Evolutionary conservation across 768 basidiomycete genomes (phyloP).

Genomic region (Panus rudis): DNA sequence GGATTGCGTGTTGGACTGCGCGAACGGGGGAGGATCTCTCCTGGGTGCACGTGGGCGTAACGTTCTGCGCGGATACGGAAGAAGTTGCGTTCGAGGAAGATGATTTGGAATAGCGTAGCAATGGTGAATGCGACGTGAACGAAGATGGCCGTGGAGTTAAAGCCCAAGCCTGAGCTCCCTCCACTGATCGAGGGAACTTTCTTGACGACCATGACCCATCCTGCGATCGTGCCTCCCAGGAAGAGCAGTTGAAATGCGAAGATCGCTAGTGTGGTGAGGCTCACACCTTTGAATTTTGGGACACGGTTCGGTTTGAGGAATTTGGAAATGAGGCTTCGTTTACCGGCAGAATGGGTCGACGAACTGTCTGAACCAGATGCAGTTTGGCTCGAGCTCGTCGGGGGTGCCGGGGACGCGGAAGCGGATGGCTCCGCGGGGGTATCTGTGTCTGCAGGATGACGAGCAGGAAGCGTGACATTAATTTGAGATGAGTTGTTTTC

Average conservation of each 20-base stretch:
- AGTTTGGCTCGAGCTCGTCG: background rate
- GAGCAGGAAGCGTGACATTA: conserved; percentile 29
- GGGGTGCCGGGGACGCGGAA: conserved; percentile 8
- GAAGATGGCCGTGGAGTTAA: conserved; percentile 34
- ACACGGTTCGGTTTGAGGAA: conserved; percentile 35
- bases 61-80: conserved; percentile 65
- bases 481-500: conserved; percentile 11
- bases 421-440: conserved; percentile 16
- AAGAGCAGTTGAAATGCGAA: conserved; percentile 32
- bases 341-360: conserved; percentile 23
- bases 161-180: conserved; percentile 3
- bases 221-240: conserved; percentile 43
- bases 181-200: conserved; percentile 12
- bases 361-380: conserved; percentile 11
- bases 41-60: conserved; percentile 52
- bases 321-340: conserved; percentile 26
- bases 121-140: conserved; percentile 59
- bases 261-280: conserved; percentile 34
- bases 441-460: conserved; percentile 44
- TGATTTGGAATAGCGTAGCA: conserved; percentile 40
- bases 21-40: conserved; percentile 35
- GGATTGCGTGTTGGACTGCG: conserved; percentile 14
- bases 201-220: conserved; percentile 44
- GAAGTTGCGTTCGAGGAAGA: conserved; percentile 58
- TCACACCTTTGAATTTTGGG: conserved; percentile 37